phyloP scores from a whole-genome alignment of 1,284 basidiomycete genomes.

The Mycosarcoma maydis region DNA sequence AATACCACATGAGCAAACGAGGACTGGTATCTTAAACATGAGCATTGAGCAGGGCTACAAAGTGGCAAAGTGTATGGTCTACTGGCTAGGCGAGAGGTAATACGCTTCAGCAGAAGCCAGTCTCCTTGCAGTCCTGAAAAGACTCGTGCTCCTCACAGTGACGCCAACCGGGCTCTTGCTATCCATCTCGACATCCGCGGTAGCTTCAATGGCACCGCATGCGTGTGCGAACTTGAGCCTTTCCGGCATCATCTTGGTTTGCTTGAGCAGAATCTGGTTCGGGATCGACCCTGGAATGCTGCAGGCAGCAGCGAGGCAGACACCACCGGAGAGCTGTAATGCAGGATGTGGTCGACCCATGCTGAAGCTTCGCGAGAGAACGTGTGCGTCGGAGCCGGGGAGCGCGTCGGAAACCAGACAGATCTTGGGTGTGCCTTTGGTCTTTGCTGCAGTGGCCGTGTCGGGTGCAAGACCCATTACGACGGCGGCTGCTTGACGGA shows the following conservation, averaged over 20 bases:
- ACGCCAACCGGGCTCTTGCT: conserved; percentile 11
- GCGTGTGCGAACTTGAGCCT: conserved; percentile 11
- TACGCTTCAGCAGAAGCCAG: conserved; percentile 11
- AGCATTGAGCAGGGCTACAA: too few species aligned
- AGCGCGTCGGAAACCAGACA: conserved; percentile 35
- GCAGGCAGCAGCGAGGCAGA: conserved; percentile 20
- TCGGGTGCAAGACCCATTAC: conserved; percentile 13
- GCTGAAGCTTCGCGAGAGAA: conserved; percentile 7
- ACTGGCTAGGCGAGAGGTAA: conserved; percentile 12
- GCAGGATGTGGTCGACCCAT: conserved; percentile 21
- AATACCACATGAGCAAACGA: too few species aligned
- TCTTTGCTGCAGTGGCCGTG: conserved; percentile 4
- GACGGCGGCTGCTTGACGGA: conserved; percentile 42
- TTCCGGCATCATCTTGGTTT: conserved; percentile 5
- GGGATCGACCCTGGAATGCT: conserved; percentile 15
- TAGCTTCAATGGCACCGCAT: conserved; percentile 18
- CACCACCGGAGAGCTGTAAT: conserved; percentile 14
- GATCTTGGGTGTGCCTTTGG: conserved; percentile 50
- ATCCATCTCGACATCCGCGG: conserved; percentile 20
- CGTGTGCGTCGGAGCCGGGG: conserved; percentile 1
- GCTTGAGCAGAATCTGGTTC: conserved; percentile 12
- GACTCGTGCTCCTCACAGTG: conserved; percentile 10
- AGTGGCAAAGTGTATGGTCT: too few species aligned
- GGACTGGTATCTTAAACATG: too few species aligned
- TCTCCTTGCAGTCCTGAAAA: conserved; percentile 17